Base-by-base conservation (phyloP, 352 stramenopile species). In the Aphanomyces cochlioides region DNA sequence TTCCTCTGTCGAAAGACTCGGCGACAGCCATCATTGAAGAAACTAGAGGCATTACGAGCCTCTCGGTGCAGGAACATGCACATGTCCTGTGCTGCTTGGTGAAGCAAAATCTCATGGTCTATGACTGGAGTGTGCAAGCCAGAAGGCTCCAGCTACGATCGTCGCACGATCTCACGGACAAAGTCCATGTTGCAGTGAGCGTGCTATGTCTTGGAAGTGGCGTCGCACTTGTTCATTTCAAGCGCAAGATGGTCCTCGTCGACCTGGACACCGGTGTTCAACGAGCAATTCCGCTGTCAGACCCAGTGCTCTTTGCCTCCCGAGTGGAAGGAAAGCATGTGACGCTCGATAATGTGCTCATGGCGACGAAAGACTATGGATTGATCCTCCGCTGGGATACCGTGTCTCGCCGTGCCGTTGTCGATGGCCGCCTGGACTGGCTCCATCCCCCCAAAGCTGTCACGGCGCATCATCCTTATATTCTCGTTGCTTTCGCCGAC, bases 41-140 rank as follows among this genome's bases (percentile, higher is more conserved):
- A 36, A 84, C 82, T 17, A 93, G 90, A 64, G 74, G 77, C 15
- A 80, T 83, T 3, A 50, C 78, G 56, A 65, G 88, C 17, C 80
- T 92, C 7, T 77, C 82, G 0, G 81, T 72, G 17, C 78, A 90
- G 47, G 84, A 94, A 65, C 53, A 72, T n/a, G 74, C 77, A 8
- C 83, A 84, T 37, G 79, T 82, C 13, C 57, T 92, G 4, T 78
- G 72, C 63, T 75, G 77, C 17, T 47, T 91, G 34, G 77, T 84
- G 15, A 92, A 94, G 77, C 79, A 78, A 57, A 78, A 84, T 47
- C 67, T 94, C 12, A 82, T 82, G 50, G 78, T 92, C 38, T 90
- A 82, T 66, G 84, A 94, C 76, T 92, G 86, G 84, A 92, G 79
- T 1, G 76, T 78, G 36, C 85, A 81, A 57, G 67, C 76, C 19